These are phyloP conservation scores for Rhizopus sp. DNA, from an alignment of 371 early-diverging fungal genomes.

Conservation along the genomic window DNA sequence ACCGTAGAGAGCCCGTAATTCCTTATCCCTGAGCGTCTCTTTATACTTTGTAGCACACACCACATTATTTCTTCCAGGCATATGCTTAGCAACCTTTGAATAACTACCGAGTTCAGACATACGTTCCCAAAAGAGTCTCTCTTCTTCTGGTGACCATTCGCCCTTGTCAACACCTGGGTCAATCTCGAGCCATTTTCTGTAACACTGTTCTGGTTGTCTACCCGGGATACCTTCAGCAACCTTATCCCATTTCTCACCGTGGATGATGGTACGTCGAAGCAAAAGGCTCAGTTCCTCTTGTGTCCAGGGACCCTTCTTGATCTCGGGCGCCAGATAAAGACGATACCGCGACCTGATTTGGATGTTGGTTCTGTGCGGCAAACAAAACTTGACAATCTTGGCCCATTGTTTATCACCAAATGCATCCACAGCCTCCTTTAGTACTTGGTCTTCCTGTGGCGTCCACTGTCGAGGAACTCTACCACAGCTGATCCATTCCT, in stretches of 20 bases:
- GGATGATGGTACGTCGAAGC: constrained; percentile 37
- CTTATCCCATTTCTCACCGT: constrained; percentile 42
- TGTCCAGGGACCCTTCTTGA: constrained; percentile 27
- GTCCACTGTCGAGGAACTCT: constrained; percentile 26
- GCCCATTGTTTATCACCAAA: constrained; percentile 30
- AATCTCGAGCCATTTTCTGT: constrained; percentile 26
- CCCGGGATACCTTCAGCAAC: constrained; percentile 46
- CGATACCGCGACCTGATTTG: constrained; percentile 25
- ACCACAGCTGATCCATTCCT: constrained; percentile 18
- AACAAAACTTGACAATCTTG: constrained; percentile 17
- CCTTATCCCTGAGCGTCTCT: constrained; percentile 14
- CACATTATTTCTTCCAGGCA: constrained; percentile 27
- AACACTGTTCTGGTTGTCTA: constrained; percentile 28
- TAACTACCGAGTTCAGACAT: constrained; percentile 14
- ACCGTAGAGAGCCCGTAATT: constrained; percentile 14
- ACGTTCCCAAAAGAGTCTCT: constrained; percentile 34
- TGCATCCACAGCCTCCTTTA: constrained; percentile 24
- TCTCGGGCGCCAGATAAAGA: constrained; percentile 8
- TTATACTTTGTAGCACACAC: constrained; percentile 27
- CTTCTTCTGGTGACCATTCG: constrained; percentile 31
- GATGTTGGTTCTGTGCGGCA: constrained; percentile 26
- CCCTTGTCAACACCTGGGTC: constrained; percentile 26
- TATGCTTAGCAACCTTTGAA: constrained; percentile 23
- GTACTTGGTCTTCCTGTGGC: constrained; percentile 31
- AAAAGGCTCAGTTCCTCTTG: constrained; percentile 36